Conservation (phyloP, 768 basidiomycete genomes). For the Gelatoporia subvermispora region DNA sequence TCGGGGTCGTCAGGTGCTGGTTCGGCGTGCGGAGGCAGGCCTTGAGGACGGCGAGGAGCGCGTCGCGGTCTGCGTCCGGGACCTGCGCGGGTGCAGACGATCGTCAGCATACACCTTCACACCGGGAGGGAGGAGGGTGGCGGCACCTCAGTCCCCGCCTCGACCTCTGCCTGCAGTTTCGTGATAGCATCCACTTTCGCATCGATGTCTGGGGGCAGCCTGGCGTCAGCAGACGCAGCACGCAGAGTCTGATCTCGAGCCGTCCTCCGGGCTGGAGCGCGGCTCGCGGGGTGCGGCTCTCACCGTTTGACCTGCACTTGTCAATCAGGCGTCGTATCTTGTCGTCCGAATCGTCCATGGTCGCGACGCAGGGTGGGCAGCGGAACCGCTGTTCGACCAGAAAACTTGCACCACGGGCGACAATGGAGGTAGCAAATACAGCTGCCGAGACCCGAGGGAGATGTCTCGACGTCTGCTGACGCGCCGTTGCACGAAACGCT, state of each 20-base stretch:
- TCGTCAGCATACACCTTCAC: background rate
- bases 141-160: conserved; percentile 62
- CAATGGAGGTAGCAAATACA: no score
- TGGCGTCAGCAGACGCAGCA: background rate
- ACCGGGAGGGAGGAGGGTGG: background rate
- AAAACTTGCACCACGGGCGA: no score
- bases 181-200: conserved; percentile 74
- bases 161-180: conserved; percentile 74
- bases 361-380: background rate
- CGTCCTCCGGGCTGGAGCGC: no score
- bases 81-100: conserved; percentile 42
- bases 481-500: no score
- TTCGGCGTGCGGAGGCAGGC: conserved; percentile 75
- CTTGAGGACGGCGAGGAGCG: conserved; percentile 65
- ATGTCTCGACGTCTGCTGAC: no score
- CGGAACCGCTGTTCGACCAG: no score
- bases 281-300: background rate
- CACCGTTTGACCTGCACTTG: conserved; percentile 20
- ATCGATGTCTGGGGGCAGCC: conserved; percentile 57
- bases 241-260: no score
- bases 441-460: no score
- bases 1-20: conserved; percentile 75
- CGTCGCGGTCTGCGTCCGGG: conserved; percentile 52
- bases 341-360: conserved; percentile 4
- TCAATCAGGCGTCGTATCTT: conserved; percentile 1